These are phyloP conservation scores for Cystobasidium onofrii DNA, from an alignment of 768 basidiomycete species.

Conservation along the genomic window DNA sequence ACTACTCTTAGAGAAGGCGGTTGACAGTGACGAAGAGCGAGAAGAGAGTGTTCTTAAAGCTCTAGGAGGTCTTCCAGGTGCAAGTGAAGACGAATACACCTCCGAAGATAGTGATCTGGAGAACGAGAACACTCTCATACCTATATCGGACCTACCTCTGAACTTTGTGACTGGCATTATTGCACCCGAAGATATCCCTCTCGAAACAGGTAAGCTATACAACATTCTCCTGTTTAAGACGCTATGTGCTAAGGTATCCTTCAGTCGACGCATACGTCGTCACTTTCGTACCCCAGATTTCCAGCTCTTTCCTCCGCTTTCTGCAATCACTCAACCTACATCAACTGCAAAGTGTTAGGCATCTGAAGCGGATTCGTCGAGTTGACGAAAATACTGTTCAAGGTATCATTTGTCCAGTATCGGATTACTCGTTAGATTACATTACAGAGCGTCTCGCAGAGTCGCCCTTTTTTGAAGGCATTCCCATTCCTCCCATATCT, in stretches of 20 bases:
- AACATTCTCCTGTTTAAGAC: background rate
- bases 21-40: background rate
- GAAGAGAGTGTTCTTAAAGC: slow-evolving; percentile 15
- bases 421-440: background rate
- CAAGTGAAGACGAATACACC: background rate
- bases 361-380: background rate
- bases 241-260: background rate
- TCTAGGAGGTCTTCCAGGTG: slow-evolving; percentile 32
- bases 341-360: background rate
- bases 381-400: background rate
- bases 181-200: slow-evolving; percentile 27
- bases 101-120: slow-evolving; percentile 38
- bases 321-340: background rate
- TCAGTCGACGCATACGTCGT: slow-evolving; percentile 3
- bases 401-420: background rate
- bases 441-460: background rate
- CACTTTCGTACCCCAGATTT: background rate
- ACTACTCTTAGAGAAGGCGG: background rate
- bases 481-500: background rate
- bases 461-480: background rate
- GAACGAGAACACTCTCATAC: slow-evolving; percentile 51
- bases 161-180: slow-evolving; percentile 52
- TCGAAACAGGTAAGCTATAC: slow-evolving; percentile 9
- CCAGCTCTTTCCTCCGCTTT: background rate
- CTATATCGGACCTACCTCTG: slow-evolving; percentile 61